Conservation (phyloP, 495 filamentous ascomycete genomes). For the Aspergillus conjunctus region DNA sequence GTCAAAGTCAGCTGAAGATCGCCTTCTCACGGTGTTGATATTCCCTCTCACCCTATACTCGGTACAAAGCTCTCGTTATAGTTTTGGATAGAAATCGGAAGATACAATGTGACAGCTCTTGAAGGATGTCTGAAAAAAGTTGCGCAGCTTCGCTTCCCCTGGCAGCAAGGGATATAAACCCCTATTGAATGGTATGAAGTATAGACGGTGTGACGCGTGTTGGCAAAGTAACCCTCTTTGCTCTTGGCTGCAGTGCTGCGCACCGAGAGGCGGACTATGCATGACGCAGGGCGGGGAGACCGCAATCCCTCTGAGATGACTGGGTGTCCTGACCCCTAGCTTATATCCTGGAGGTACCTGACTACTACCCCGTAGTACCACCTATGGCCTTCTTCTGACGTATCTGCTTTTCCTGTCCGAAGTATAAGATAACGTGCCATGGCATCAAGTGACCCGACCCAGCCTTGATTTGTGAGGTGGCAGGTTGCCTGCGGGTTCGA, state of each 20-base stretch:
- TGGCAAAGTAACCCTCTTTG: constrained; percentile 20
- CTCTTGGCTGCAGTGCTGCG: constrained; percentile 20
- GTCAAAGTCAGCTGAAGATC: too few relatives aligned
- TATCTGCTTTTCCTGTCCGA: constrained; percentile 8
- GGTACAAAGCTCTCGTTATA: background rate
- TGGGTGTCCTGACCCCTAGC: constrained; percentile 8
- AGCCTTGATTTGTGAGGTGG: background rate
- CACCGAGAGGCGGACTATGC: constrained; percentile 25
- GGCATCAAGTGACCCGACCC: constrained; percentile 2
- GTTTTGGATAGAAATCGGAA: background rate
- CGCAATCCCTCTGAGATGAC: constrained; percentile 10
- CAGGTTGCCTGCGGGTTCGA: background rate
- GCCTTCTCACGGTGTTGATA: background rate
- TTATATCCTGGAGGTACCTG: constrained; percentile 21
- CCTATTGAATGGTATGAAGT: constrained; percentile 11
- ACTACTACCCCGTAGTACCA: constrained; percentile 14
- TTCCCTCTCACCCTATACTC: constrained; percentile 17
- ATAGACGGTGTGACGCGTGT: constrained; percentile 31
- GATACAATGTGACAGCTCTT: background rate
- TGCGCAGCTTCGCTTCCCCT: background rate
- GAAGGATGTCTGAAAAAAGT: background rate
- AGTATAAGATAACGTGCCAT: constrained; percentile 13
- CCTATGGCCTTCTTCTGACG: constrained; percentile 11
- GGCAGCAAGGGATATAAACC: constrained; percentile 16
- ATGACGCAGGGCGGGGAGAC: constrained; percentile 21